Conservation (phyloP, 768 basidiomycete genomes). For the Suillus placidus region DNA sequence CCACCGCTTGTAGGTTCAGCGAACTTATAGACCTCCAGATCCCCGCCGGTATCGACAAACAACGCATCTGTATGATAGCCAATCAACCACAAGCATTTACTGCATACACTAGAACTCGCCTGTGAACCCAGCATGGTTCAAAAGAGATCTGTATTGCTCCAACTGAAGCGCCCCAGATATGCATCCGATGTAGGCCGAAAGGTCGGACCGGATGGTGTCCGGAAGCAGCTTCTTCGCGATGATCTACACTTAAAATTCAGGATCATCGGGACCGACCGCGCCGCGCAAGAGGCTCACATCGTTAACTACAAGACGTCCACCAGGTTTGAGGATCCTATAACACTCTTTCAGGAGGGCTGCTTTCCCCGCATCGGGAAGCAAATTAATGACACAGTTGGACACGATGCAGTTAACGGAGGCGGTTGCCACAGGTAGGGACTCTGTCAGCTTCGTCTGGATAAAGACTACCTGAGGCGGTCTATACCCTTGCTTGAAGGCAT, state of each 20-base stretch:
- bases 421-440: conserved; percentile 50
- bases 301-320: conserved; percentile 53
- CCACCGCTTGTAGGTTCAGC: conserved; percentile 21
- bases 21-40: conserved; percentile 42
- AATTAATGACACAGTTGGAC: conserved; percentile 61
- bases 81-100: neutral
- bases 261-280: too few relatives aligned
- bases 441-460: conserved; percentile 44
- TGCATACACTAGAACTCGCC: conserved; percentile 28
- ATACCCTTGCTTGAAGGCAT: conserved; percentile 44
- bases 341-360: conserved; percentile 47
- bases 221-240: conserved; percentile 49
- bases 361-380: conserved; percentile 47
- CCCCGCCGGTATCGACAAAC: conserved; percentile 44
- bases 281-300: conserved; percentile 40
- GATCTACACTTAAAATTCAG: conserved; percentile 36
- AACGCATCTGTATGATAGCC: conserved; percentile 36
- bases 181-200: conserved; percentile 47
- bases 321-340: conserved; percentile 54
- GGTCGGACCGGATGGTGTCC: conserved; percentile 42
- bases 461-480: conserved; percentile 53
- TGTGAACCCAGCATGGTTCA: conserved; percentile 44
- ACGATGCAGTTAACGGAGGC: conserved; percentile 55
- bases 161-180: conserved; percentile 48
- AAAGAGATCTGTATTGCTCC: conserved; percentile 41